Percentiles rank a stretch among this genome's conserved stretches.
Conservation (phyloP, 2,329 filamentous ascomycete genomes). For the Talaromyces amestolkiae region DNA sequence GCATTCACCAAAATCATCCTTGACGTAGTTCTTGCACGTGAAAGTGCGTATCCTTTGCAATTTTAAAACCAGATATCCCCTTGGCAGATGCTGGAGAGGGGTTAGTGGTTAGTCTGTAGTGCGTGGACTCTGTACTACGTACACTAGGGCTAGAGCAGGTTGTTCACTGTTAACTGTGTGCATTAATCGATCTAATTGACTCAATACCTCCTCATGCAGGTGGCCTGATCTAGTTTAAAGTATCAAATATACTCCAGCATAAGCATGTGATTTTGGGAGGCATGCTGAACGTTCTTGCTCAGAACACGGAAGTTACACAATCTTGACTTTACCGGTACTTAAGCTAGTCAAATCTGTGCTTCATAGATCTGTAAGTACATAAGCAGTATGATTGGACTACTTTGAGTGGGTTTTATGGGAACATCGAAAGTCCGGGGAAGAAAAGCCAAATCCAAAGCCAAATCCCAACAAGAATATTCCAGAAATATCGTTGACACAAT, state of each 20-base stretch:
- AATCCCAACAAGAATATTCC: background rate
- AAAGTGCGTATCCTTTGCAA: background rate
- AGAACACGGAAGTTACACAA: background rate
- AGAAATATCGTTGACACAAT: background rate
- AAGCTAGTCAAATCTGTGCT: slow-evolving; percentile 2
- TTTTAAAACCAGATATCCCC: background rate
- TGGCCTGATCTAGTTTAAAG: background rate
- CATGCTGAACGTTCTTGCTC: background rate
- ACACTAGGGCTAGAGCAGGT: background rate
- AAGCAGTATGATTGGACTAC: background rate
- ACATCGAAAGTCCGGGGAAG: slow-evolving; percentile 5
- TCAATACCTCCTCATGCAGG: background rate
- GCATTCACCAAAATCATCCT: background rate
- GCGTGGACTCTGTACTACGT: background rate
- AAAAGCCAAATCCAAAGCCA: slow-evolving; percentile 2
- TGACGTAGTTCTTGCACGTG: slow-evolving; percentile 6
- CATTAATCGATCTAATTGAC: background rate
- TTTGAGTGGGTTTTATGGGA: background rate
- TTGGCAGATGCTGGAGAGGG: background rate
- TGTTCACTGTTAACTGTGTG: background rate
- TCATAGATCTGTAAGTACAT: background rate
- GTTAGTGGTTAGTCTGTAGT: background rate
- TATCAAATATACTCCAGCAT: background rate
- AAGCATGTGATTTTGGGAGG: slow-evolving; percentile 1
- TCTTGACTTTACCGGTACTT: background rate